phyloP scores from a whole-genome alignment of 129 eudicot species.

The Chrysanthemum seticuspe region DNA sequence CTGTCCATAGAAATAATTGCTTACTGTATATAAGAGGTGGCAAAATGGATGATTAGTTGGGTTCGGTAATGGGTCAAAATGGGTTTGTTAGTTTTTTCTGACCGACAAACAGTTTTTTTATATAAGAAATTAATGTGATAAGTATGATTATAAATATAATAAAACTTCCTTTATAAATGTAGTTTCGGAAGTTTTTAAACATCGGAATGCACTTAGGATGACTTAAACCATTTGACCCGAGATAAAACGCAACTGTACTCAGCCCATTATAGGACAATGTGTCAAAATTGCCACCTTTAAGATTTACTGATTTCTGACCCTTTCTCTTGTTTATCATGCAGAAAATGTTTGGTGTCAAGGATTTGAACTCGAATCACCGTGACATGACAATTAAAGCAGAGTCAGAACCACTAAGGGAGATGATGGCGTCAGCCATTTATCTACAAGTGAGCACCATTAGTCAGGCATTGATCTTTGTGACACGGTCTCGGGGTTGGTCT shows the following conservation, averaged over 20 bases:
- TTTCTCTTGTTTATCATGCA: conserved; percentile 29
- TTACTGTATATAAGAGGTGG: neutral
- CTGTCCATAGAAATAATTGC: neutral
- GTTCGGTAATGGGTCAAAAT: too few species aligned
- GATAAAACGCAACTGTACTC: conserved; percentile 1
- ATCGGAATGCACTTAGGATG: conserved; percentile 2
- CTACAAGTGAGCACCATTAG: conserved; percentile 92
- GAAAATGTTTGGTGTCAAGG: conserved; percentile 48
- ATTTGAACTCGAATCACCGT: conserved; percentile 45
- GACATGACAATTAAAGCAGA: conserved; percentile 39
- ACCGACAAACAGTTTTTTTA: too few species aligned
- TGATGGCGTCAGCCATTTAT: conserved; percentile 76
- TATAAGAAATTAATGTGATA: too few species aligned
- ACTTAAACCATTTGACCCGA: neutral
- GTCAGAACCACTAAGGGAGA: conserved; percentile 40
- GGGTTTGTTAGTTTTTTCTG: too few species aligned
- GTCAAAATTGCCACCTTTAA: neutral
- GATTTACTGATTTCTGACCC: neutral
- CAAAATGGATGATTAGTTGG: too few species aligned
- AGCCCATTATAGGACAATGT: neutral
- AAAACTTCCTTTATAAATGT: too few species aligned
- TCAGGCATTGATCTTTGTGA: conserved; percentile 85
- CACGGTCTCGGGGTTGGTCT: conserved; percentile 83
- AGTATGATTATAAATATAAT: too few species aligned
- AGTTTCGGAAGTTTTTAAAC: neutral